Conservation (phyloP, 352 stramenopile genomes). For the Globisporangium viniferum region DNA sequence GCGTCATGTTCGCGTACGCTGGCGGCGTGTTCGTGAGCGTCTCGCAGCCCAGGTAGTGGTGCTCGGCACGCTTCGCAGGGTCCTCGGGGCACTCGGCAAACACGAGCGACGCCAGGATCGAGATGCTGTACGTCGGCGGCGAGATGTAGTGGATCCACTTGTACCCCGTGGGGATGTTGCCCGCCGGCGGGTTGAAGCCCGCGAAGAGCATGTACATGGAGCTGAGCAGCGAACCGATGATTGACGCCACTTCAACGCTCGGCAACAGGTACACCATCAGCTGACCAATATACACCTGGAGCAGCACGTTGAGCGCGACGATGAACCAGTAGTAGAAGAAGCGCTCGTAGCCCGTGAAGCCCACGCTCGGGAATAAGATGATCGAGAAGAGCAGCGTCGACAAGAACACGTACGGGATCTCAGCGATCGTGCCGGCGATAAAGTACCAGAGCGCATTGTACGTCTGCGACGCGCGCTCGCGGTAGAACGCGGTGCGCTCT, state of each 20-base stretch:
- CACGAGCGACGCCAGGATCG: conserved; percentile 30
- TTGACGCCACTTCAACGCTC: conserved; percentile 39
- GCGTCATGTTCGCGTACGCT: conserved; percentile 24
- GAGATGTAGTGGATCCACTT: conserved; percentile 62
- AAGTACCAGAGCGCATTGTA: conserved; percentile 87
- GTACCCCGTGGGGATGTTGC: conserved; percentile 40
- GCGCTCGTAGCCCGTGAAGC: conserved; percentile 29
- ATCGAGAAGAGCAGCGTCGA: conserved; percentile 30
- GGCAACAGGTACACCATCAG: conserved; percentile 44
- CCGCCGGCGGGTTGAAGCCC: conserved; percentile 44
- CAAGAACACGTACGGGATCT: conserved; percentile 63
- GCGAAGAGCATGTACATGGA: conserved; percentile 61
- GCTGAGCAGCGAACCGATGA: conserved; percentile 42
- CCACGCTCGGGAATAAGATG: conserved; percentile 48
- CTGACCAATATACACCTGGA: conserved; percentile 51
- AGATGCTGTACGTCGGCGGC: conserved; percentile 43
- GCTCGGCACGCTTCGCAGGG: not conserved
- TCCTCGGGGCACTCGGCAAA: conserved; percentile 37
- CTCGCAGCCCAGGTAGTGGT: conserved; percentile 27
- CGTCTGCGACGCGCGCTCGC: conserved; percentile 88
- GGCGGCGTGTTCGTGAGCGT: conserved; percentile 26
- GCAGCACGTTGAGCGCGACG: conserved; percentile 37
- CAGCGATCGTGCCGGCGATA: conserved; percentile 70
- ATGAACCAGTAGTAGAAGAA: conserved; percentile 50
- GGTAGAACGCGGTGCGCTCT: conserved; percentile 91